phyloP scores from a whole-genome alignment of 768 basidiomycete genomes.

The Jaapia argillacea region DNA sequence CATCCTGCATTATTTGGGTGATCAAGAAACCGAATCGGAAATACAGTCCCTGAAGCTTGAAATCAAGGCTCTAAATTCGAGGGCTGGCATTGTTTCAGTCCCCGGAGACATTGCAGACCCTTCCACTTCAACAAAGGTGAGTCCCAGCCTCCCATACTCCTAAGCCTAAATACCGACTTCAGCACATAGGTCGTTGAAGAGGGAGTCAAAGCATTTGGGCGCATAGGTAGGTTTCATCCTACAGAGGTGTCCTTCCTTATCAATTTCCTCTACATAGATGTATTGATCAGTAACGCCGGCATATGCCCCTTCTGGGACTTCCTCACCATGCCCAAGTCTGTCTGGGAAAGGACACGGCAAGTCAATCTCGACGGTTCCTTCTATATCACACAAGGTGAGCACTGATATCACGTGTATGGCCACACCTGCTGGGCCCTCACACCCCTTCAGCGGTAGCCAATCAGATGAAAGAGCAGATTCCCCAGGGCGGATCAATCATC shows the following conservation, averaged over 20 bases:
- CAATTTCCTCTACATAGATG: conserved; percentile 19
- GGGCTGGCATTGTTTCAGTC: conserved; percentile 34
- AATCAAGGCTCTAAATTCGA: conserved; percentile 28
- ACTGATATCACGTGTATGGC: not conserved
- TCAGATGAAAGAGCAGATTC: conserved; percentile 60
- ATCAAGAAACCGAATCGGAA: conserved; percentile 41
- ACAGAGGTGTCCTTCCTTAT: conserved; percentile 10
- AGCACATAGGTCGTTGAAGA: conserved; percentile 42
- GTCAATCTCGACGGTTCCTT: conserved; percentile 75
- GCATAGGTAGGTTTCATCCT: conserved; percentile 46
- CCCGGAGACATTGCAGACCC: conserved; percentile 58
- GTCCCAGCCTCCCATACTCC: conserved; percentile 7
- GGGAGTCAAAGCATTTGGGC: conserved; percentile 49
- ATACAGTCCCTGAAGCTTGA: conserved; percentile 33
- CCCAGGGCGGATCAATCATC: conserved; percentile 67
- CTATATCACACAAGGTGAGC: conserved; percentile 52
- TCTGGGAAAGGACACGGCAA: conserved; percentile 55
- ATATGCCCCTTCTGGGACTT: conserved; percentile 76
- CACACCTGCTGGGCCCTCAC: not conserved
- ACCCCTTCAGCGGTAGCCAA: conserved; percentile 46
- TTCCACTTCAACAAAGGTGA: conserved; percentile 44
- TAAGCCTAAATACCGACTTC: not conserved
- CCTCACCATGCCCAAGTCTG: conserved; percentile 53
- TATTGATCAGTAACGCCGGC: conserved; percentile 48
- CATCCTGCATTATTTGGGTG: conserved; percentile 61